These are phyloP conservation scores for Talaromyces wortmannii DNA, from an alignment of 495 filamentous ascomycete species.

Conservation along the genomic window DNA sequence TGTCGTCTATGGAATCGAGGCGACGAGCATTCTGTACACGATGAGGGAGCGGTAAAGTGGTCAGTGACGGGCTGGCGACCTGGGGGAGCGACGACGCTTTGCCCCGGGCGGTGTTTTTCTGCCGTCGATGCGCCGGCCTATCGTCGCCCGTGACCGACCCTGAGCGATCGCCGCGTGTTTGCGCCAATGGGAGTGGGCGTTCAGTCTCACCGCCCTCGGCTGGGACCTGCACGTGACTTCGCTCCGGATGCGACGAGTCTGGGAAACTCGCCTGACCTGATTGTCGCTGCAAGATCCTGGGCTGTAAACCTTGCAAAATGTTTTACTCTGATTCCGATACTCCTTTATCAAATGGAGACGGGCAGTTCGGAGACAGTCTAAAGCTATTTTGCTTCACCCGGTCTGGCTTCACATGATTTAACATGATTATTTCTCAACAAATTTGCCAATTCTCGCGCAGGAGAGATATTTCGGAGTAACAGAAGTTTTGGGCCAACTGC, in stretches of 20 bases:
- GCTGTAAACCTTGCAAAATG: not conserved
- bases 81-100: constrained; percentile 1
- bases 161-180: not conserved
- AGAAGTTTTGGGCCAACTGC: too few relatives aligned
- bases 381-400: too few relatives aligned
- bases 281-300: not conserved
- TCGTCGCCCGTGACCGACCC: not conserved
- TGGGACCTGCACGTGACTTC: constrained; percentile 4
- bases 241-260: not conserved
- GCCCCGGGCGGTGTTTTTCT: constrained; percentile 2
- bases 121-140: constrained; percentile 1
- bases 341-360: too few relatives aligned
- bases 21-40: not conserved
- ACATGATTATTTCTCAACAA: too few relatives aligned
- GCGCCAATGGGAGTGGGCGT: not conserved
- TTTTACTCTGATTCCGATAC: too few relatives aligned
- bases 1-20: not conserved
- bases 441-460: too few relatives aligned
- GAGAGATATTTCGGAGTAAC: too few relatives aligned
- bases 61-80: constrained; percentile 13
- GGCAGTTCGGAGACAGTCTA: too few relatives aligned
- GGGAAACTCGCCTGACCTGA: not conserved
- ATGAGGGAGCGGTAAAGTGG: not conserved
- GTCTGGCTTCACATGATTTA: too few relatives aligned
- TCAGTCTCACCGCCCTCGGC: not conserved